Evolutionary conservation across 257 asterid genomes (phyloP), one percentile per base, ranked within the genome.

Genomic region (Fraxinus americana): DNA sequence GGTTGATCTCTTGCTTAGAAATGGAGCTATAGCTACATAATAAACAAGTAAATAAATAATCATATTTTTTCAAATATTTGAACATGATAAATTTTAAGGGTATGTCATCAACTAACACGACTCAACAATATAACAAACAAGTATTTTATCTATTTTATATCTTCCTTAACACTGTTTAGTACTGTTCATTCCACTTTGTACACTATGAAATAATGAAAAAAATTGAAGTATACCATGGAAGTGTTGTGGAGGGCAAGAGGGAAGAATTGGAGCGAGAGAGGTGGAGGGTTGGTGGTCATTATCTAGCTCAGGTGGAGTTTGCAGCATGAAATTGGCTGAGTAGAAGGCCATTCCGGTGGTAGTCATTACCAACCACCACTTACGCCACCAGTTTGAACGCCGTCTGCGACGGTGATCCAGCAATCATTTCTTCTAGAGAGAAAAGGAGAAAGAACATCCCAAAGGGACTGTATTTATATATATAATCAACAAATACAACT

Each of bases 271-370:
- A 63, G 85, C 32, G 2, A 87, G 45, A 77, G 89, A 83, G 1
- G 89, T 83, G 16, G 89, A 73, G 23, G 89, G 75, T 0, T 71
- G 79, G 9, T 82, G 85, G 73, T 80, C 80, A 32, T 78, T 88
- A 41, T 85, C 85, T 79, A 85, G 83, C 32, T 90, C 88, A 77
- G 89, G 92, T 41, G 93, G 77, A 79, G 88, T 85, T 86, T 92
- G 97, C 63, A 90, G 84, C 96, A 93, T 88, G 79, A 92, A 93
- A 86, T 91, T 92, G 73, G 98, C 65, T 75, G 92, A 96, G 80
- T 88, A 91, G 79, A 90, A 93, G 67, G 89, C 94, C 98, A 93
- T 93, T 79, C 86, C 83, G 65, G 77, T 73, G 82, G 82, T 76
- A 81, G 75, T 82, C 94, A 89, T 92, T 85, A 80, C 76, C 91